Base-by-base conservation (phyloP, 139 green algal species). In the Microglena sp. region DNA sequence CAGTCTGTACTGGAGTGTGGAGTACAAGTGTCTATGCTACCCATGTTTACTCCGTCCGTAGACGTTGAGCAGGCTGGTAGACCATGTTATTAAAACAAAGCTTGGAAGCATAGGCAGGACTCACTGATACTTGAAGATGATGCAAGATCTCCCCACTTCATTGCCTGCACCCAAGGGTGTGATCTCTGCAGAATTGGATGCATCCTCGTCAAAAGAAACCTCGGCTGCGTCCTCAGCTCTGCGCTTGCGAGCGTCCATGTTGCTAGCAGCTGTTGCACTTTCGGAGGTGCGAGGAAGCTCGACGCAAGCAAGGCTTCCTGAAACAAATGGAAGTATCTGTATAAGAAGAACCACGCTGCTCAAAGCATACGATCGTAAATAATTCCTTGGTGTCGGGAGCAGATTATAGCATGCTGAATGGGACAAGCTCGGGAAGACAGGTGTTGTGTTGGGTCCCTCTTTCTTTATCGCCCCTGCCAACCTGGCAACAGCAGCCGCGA, bases 131-230 rank as follows among this genome's bases (percentile, higher is more conserved):
- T 85, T 84, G 3, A 97, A 35, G 33, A 95, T 83, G 64, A 98
- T 89, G 80, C 93, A 97, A 15, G 87, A 96, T 3, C 93, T 77
- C 0, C 93, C 93, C 22, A 99, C 93, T 70, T 99, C 93, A 33
- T 94, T 90, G 5, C 92, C 93, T 6, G 93, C 93, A 1, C 93
- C 93, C 54, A 99, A 76, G 0, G 93, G 91, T 15, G 80, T 92
- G 54, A 99, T 86, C 11, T 75, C 50, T 26, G 62, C 71, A 22
- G 67, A 46, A 28, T 53, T 24, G 40, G 15, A 24, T 24, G 40
- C 40, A 24, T 50, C 40, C 18, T 11, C 40, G 18, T 11, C 40
- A 11, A 50, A 11, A 50, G 40, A n/a, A n/a, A n/a, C n/a, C n/a
- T 50, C 40, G 40, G 40, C 40, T 50, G 15, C 15, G 15, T 50